Evolutionary conservation across 306 rosid genomes (phyloP).

Genomic region (Parietaria judaica): DNA sequence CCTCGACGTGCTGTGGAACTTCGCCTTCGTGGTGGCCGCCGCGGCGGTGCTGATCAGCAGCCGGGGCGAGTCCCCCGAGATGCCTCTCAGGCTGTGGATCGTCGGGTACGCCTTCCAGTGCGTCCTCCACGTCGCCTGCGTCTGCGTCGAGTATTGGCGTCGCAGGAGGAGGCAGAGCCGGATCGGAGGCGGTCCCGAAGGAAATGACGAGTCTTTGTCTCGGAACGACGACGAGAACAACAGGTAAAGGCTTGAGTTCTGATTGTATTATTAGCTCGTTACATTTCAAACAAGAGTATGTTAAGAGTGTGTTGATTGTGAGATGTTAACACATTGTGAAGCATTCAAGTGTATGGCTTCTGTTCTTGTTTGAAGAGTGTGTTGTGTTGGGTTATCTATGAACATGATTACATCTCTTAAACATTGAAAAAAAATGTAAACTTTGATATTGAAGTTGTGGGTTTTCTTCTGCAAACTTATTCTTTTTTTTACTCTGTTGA

Average conservation of each 20-base stretch:
- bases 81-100: conserved; percentile 83
- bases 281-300: no score
- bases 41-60: conserved; percentile 46
- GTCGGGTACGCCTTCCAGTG: conserved; percentile 77
- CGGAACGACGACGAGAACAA: conserved; percentile 50
- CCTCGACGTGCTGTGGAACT: conserved; percentile 80
- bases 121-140: conserved; percentile 66
- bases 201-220: conserved; percentile 38
- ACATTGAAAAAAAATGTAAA: no score
- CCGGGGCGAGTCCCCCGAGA: conserved; percentile 45
- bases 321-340: no score
- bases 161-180: conserved; percentile 41
- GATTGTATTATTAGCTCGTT: no score
- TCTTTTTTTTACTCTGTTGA: no score
- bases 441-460: no score
- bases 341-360: no score
- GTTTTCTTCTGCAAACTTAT: no score
- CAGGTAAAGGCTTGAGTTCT: conserved; percentile 27
- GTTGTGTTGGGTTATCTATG: no score
- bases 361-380: no score
- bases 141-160: conserved; percentile 57
- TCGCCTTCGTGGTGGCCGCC: conserved; percentile 64
- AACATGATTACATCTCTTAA: no score
- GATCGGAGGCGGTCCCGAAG: conserved; percentile 33
- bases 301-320: no score